These are phyloP conservation scores for Quercus mongolica DNA, from an alignment of 306 rosid species.

Conservation along the genomic window DNA sequence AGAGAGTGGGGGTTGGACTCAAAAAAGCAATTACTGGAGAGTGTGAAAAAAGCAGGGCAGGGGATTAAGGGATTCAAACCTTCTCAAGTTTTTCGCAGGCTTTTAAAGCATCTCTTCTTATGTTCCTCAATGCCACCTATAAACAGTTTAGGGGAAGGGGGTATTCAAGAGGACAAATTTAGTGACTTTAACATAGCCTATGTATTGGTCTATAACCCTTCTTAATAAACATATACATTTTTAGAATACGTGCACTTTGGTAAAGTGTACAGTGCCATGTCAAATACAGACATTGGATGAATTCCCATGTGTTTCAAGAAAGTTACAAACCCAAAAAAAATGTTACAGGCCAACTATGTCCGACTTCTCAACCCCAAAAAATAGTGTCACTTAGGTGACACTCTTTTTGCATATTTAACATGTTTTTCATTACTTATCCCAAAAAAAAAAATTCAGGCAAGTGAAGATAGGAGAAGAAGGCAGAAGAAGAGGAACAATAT, in stretches of 20 bases:
- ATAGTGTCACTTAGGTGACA: neutral
- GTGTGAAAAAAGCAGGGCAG: slow-evolving; percentile 1
- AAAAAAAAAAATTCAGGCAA: slow-evolving; percentile 1
- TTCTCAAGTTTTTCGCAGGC: slow-evolving; percentile 95
- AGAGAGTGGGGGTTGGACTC: neutral
- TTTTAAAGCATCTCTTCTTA: slow-evolving; percentile 93
- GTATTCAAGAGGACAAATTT: slow-evolving; percentile 24
- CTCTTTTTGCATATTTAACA: no score
- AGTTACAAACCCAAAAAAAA: neutral
- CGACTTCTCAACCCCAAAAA: neutral
- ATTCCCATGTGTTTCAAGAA: neutral
- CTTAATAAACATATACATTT: neutral
- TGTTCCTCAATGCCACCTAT: slow-evolving; percentile 91
- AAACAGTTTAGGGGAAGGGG: slow-evolving; percentile 5
- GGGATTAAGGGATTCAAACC: slow-evolving; percentile 50
- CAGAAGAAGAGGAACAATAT: neutral
- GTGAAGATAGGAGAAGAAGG: neutral
- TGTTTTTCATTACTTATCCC: no score
- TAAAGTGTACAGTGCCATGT: neutral
- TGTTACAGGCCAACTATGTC: neutral
- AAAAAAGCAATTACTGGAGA: slow-evolving; percentile 9
- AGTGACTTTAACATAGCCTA: slow-evolving; percentile 2
- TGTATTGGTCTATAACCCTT: neutral
- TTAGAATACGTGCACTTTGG: neutral
- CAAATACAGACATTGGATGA: neutral